These are phyloP conservation scores for Betula pendula DNA, from an alignment of 306 rosid species.

Conservation along the genomic window DNA sequence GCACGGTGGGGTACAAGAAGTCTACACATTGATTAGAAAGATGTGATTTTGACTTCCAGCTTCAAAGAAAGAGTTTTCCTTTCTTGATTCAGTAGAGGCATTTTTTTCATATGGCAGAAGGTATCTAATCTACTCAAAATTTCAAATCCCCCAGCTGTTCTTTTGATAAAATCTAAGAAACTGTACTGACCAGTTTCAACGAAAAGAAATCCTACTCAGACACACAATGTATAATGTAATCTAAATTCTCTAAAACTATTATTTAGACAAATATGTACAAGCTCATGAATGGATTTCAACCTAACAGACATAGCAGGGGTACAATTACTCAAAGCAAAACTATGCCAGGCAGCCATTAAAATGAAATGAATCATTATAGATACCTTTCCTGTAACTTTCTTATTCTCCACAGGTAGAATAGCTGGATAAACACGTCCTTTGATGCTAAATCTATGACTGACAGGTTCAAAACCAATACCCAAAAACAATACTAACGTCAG, in stretches of 20 bases:
- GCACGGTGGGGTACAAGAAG: not conserved
- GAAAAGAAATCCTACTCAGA: not conserved
- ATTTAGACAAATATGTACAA: not conserved
- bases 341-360: not conserved
- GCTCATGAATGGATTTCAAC: not conserved
- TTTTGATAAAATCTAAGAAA: not conserved
- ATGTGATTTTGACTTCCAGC: not conserved
- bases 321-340: not conserved
- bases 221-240: not conserved
- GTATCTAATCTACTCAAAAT: too few relatives aligned
- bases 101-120: not conserved
- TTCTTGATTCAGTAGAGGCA: not conserved
- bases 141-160: too few relatives aligned
- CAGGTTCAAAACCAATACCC: constrained; percentile 9
- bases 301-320: not conserved
- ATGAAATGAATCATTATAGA: not conserved
- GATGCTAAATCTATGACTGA: constrained; percentile 77
- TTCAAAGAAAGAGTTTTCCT: not conserved
- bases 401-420: constrained; percentile 60
- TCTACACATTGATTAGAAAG: not conserved
- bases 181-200: not conserved
- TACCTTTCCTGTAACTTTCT: constrained; percentile 68
- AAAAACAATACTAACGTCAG: not conserved
- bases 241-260: not conserved
- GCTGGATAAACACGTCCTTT: constrained; percentile 91